Evolutionary conservation across 768 basidiomycete genomes (phyloP).

Genomic region (Gymnopilus dilepis): DNA sequence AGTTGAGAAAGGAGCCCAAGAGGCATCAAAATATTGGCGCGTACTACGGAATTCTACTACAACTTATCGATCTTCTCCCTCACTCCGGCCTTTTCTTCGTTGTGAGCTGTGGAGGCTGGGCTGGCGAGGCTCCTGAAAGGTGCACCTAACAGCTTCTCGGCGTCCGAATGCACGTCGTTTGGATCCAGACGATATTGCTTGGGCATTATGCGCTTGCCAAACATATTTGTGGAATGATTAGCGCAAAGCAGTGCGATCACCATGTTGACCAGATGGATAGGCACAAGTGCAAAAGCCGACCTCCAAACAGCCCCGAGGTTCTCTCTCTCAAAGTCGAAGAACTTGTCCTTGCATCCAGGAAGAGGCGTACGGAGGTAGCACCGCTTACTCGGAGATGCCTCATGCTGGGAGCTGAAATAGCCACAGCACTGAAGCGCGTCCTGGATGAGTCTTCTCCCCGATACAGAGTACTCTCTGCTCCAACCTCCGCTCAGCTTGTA

Average conservation of each 20-base stretch:
- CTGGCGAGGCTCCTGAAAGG: not conserved
- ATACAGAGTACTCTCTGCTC: slow-evolving; percentile 64
- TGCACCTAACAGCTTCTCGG: slow-evolving; percentile 36
- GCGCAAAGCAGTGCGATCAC: slow-evolving; percentile 64
- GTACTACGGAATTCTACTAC: too few relatives aligned
- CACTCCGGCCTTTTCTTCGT: not conserved
- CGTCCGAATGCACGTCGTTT: slow-evolving; percentile 49
- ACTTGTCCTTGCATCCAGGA: slow-evolving; percentile 70
- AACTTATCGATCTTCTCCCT: not conserved
- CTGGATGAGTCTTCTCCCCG: slow-evolving; percentile 62
- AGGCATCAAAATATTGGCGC: too few relatives aligned
- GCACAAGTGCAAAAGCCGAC: slow-evolving; percentile 59
- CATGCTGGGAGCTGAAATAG: slow-evolving; percentile 64
- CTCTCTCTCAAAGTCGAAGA: slow-evolving; percentile 57
- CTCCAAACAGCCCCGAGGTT: slow-evolving; percentile 54
- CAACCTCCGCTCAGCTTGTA: slow-evolving; percentile 71
- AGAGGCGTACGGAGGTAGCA: slow-evolving; percentile 68
- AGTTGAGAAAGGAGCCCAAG: too few relatives aligned
- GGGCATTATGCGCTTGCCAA: slow-evolving; percentile 71
- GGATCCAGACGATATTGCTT: slow-evolving; percentile 58
- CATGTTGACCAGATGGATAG: slow-evolving; percentile 66
- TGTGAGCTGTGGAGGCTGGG: not conserved
- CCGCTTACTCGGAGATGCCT: slow-evolving; percentile 56
- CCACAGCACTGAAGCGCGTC: slow-evolving; percentile 70
- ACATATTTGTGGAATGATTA: slow-evolving; percentile 66